Conservation (phyloP, 2,329 filamentous ascomycete genomes). For the Dactylellina leptospora region DNA sequence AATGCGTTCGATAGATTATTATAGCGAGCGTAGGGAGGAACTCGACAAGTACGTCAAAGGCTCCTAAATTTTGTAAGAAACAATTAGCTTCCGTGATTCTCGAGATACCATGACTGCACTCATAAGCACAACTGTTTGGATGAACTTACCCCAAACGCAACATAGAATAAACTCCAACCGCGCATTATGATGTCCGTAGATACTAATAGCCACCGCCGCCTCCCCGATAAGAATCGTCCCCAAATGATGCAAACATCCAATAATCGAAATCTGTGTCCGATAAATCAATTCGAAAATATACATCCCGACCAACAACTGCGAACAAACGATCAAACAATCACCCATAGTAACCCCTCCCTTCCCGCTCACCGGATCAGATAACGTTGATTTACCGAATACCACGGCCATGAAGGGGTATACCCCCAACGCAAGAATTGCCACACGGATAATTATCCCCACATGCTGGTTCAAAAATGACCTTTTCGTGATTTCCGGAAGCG, state of each 20-base stretch:
- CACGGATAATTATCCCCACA: constrained; percentile 10
- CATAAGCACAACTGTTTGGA: neutral
- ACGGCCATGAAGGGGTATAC: constrained; percentile 32
- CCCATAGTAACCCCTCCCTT: constrained; percentile 11
- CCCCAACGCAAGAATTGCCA: constrained; percentile 17
- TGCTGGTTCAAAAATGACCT: constrained; percentile 35
- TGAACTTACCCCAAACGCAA: constrained; percentile 42
- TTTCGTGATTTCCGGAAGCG: constrained; percentile 2
- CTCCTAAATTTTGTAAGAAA: neutral
- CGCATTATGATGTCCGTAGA: constrained; percentile 31
- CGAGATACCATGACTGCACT: neutral
- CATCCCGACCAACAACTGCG: constrained; percentile 27
- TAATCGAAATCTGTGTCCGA: constrained; percentile 15
- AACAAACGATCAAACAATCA: constrained; percentile 17
- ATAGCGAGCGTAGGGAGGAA: constrained; percentile 29
- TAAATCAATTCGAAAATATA: constrained; percentile 40
- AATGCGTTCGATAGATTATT: constrained; percentile 17
- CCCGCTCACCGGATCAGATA: neutral
- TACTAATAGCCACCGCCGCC: constrained; percentile 25
- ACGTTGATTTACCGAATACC: constrained; percentile 9
- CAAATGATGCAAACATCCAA: constrained; percentile 28
- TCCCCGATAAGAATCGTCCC: constrained; percentile 30
- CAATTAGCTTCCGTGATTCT: neutral
- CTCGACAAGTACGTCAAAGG: constrained; percentile 36
- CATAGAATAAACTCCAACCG: constrained; percentile 29